Evolutionary conservation across 2,329 filamentous ascomycete genomes (phyloP).

Genomic region (Didymella glomerata): DNA sequence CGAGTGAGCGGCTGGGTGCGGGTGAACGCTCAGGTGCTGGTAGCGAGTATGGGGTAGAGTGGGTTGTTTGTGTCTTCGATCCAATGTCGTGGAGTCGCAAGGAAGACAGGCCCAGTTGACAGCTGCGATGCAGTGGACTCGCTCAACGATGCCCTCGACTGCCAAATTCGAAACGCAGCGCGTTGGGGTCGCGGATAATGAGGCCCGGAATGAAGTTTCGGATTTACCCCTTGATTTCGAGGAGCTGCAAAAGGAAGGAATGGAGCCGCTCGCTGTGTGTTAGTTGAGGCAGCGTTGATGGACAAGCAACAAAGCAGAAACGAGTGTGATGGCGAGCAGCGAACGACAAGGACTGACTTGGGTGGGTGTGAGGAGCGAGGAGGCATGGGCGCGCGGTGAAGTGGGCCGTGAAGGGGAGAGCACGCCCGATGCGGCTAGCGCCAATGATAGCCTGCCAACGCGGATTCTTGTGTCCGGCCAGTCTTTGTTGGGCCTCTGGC

Average conservation of each 20-base stretch:
- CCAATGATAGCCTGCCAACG: not conserved
- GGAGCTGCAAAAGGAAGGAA: conserved; percentile 43
- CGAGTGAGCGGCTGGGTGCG: conserved; percentile 17
- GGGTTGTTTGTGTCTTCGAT: conserved; percentile 17
- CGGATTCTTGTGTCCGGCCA: conserved; percentile 1
- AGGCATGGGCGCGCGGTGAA: conserved; percentile 31
- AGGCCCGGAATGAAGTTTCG: conserved; percentile 45
- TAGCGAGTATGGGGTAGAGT: conserved; percentile 18
- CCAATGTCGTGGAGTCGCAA: conserved; percentile 22
- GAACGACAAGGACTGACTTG: conserved; percentile 32
- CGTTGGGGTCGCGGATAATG: conserved; percentile 41
- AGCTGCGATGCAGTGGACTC: conserved; percentile 40
- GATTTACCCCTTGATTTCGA: conserved; percentile 40
- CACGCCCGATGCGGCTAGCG: conserved; percentile 6
- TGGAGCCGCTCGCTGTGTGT: conserved; percentile 19
- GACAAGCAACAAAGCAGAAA: conserved; percentile 26
- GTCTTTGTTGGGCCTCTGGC: conserved; percentile 16
- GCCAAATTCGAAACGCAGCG: conserved; percentile 48
- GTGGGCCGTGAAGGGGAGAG: conserved; percentile 26
- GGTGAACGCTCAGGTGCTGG: conserved; percentile 11
- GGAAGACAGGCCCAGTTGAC: conserved; percentile 26
- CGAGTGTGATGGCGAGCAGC: conserved; percentile 40
- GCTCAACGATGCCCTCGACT: conserved; percentile 46
- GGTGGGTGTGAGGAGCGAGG: conserved; percentile 27
- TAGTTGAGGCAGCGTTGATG: conserved; percentile 7